Evolutionary conservation across 345 rosid genomes (phyloP).

Genomic region (Eucalyptus cloeziana): DNA sequence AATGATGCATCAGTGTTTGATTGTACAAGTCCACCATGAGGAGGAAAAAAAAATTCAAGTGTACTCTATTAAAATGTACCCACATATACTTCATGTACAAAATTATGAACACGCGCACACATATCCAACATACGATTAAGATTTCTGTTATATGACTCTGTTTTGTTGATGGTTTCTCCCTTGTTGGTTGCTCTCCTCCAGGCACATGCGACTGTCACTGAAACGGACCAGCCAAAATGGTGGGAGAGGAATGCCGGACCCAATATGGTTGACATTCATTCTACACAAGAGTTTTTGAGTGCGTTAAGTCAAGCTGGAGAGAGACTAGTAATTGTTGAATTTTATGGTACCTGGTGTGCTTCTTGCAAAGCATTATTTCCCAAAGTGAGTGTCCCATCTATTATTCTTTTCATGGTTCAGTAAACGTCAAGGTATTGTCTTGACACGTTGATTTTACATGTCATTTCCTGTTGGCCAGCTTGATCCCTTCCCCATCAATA

Average conservation of each 20-base stretch:
- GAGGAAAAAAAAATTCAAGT: not conserved
- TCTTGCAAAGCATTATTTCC: constrained; percentile 88
- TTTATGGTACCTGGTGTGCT: constrained; percentile 98
- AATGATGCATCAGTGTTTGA: not conserved
- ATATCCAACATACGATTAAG: not conserved
- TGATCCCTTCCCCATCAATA: not conserved
- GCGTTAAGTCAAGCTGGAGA: constrained; percentile 72
- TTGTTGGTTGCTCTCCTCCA: constrained; percentile 10
- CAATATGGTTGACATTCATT: constrained; percentile 85
- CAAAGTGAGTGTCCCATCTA: constrained; percentile 26
- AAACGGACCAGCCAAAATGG: constrained; percentile 83
- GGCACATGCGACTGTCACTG: constrained; percentile 56
- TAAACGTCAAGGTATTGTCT: not conserved
- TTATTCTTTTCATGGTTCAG: not conserved
- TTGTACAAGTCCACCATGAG: not conserved
- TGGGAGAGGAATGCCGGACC: constrained; percentile 89
- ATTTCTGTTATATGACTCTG: not conserved
- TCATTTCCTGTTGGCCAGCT: not conserved
- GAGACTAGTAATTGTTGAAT: constrained; percentile 83
- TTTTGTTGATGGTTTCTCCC: not conserved
- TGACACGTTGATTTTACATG: not conserved
- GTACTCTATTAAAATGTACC: not conserved
- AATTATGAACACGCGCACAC: not conserved
- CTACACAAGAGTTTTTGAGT: constrained; percentile 68
- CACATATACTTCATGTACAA: not conserved